Evolutionary conservation across 306 rosid species (phyloP).

Genomic region (Styphnolobium japonicum): DNA sequence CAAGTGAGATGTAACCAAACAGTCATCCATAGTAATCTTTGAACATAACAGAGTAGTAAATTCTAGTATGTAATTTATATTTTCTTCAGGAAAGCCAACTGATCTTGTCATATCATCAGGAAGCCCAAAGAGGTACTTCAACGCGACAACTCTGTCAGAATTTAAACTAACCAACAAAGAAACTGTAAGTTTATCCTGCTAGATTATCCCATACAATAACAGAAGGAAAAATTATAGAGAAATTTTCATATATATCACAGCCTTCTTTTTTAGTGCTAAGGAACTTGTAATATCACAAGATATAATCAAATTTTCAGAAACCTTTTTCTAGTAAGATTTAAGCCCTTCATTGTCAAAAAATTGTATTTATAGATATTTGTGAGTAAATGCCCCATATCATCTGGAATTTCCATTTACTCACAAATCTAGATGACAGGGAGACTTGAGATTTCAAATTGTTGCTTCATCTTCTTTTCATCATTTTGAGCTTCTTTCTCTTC

Average conservation of each 20-base stretch:
- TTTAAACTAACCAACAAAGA: slow-evolving; percentile 64
- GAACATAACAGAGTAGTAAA: slow-evolving; percentile 56
- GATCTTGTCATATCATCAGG: slow-evolving; percentile 50
- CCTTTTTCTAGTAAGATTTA: neutral
- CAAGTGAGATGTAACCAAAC: slow-evolving; percentile 45
- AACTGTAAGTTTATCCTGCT: slow-evolving; percentile 37
- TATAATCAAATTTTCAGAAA: neutral
- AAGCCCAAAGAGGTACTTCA: slow-evolving; percentile 84
- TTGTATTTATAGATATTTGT: neutral
- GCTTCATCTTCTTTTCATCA: neutral
- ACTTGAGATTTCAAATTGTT: neutral
- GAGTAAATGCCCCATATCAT: neutral
- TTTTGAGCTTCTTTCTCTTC: neutral
- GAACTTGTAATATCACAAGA: slow-evolving; percentile 1
- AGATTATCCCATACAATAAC: slow-evolving; percentile 11
- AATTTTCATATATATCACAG: neutral
- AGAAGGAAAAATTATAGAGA: neutral
- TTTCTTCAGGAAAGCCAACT: slow-evolving; percentile 63
- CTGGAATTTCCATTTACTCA: neutral
- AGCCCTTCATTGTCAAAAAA: neutral
- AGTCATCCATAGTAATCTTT: slow-evolving; percentile 46
- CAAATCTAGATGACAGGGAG: neutral
- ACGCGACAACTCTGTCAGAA: slow-evolving; percentile 58
- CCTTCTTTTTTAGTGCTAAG: neutral
- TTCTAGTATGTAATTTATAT: slow-evolving; percentile 53